Conservation (phyloP, 164 flowering plant species). For the Aristolochia californica region DNA sequence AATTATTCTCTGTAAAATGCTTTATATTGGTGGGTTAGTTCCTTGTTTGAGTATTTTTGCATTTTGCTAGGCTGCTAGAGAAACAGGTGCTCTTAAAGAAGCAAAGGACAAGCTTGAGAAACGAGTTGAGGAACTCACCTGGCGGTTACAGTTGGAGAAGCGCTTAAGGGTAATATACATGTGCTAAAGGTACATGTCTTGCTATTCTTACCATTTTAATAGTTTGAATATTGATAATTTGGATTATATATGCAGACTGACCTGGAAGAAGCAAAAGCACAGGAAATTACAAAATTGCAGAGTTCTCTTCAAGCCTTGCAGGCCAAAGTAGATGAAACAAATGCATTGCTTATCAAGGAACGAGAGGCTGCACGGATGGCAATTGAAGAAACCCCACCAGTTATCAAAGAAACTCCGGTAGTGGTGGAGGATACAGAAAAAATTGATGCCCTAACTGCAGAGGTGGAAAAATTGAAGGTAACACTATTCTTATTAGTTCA, state of each 20-base stretch:
- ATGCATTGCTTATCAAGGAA: slow-evolving; percentile 38
- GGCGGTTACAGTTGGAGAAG: slow-evolving; percentile 84
- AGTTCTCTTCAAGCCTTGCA: slow-evolving; percentile 39
- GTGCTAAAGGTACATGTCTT: background rate
- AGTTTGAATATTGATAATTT: background rate
- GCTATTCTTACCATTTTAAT: background rate
- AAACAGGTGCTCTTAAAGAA: slow-evolving; percentile 92
- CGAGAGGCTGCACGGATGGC: slow-evolving; percentile 41
- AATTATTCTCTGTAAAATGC: background rate
- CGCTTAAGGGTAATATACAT: slow-evolving; percentile 56
- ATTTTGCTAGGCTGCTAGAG: slow-evolving; percentile 66
- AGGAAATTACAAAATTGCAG: slow-evolving; percentile 40
- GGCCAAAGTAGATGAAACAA: slow-evolving; percentile 38
- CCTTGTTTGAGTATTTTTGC: background rate
- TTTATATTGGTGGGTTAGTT: background rate
- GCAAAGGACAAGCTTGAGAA: slow-evolving; percentile 93
- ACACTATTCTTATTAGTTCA: background rate
- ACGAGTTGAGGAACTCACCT: slow-evolving; percentile 81
- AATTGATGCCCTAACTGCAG: slow-evolving; percentile 41
- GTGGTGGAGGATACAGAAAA: slow-evolving; percentile 41
- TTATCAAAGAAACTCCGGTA: slow-evolving; percentile 37
- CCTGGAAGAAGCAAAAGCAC: slow-evolving; percentile 57
- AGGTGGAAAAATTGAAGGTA: slow-evolving; percentile 74
- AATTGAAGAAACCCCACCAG: slow-evolving; percentile 42
- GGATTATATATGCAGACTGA: slow-evolving; percentile 32